Evolutionary conservation across 768 basidiomycete species (phyloP).

Genomic region (Pulveroboletus sp.): DNA sequence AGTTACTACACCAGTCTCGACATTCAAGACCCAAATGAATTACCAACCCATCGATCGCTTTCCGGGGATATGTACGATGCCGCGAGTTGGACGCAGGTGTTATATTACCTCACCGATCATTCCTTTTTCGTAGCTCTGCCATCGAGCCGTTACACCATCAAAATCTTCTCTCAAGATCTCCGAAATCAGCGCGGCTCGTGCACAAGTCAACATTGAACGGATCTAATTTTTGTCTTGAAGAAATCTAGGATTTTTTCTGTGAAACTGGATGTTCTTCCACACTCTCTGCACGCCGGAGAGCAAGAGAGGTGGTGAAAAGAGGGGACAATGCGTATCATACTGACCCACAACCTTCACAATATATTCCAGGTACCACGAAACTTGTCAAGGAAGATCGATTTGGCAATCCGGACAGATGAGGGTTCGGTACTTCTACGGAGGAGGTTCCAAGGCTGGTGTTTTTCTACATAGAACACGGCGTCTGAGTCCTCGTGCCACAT

Average conservation of each 20-base stretch:
- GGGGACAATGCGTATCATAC: conserved; percentile 26
- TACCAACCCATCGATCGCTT: conserved; percentile 17
- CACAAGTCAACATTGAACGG: neutral
- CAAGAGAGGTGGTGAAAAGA: neutral
- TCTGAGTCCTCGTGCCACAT: conserved; percentile 20
- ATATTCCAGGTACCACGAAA: conserved; percentile 4
- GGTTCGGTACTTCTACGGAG: conserved; percentile 12
- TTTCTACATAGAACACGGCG: conserved; percentile 13
- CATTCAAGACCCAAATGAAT: conserved; percentile 3
- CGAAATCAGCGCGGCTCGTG: conserved; percentile 25
- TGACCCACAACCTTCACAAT: neutral
- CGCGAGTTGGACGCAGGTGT: conserved; percentile 21
- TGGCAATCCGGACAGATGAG: conserved; percentile 9
- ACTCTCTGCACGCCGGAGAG: neutral
- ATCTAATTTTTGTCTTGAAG: neutral
- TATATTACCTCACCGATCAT: conserved; percentile 29
- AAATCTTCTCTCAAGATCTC: conserved; percentile 18
- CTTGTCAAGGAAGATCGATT: conserved; percentile 6
- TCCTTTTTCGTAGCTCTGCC: conserved; percentile 31
- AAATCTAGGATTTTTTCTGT: neutral
- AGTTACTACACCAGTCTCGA: conserved; percentile 2
- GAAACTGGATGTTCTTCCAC: neutral
- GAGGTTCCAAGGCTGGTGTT: conserved; percentile 11
- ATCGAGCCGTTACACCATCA: conserved; percentile 8
- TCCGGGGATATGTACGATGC: conserved; percentile 18